Evolutionary conservation across 164 flowering plant genomes (phyloP).

Genomic region (Liquidambar formosana): DNA sequence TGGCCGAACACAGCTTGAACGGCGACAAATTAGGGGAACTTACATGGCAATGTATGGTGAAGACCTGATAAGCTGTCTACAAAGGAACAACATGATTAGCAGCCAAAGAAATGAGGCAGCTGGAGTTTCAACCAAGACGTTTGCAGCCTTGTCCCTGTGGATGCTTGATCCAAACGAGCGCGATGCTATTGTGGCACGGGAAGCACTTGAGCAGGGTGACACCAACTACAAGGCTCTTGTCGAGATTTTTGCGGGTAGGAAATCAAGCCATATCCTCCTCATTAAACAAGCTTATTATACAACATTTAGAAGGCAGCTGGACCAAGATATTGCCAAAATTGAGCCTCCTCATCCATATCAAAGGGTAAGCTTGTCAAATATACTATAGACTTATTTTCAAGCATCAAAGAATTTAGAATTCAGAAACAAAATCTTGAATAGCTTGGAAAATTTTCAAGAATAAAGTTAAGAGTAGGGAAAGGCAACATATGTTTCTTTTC

Average conservation of each 20-base stretch:
- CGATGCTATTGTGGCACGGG: conserved; percentile 54
- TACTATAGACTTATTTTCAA: background rate
- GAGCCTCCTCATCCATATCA: conserved; percentile 67
- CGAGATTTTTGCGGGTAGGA: conserved; percentile 61
- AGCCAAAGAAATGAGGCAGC: conserved; percentile 27
- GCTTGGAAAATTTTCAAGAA: too few species aligned
- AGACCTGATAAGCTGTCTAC: conserved; percentile 35
- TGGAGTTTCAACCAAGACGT: conserved; percentile 5
- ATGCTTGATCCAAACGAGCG: conserved; percentile 55
- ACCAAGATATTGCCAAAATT: conserved; percentile 53
- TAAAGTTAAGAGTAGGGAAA: too few species aligned
- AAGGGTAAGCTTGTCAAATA: conserved; percentile 35
- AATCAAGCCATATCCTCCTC: conserved; percentile 64
- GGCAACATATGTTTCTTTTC: too few species aligned
- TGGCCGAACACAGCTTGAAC: conserved; percentile 25
- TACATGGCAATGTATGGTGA: conserved; percentile 56
- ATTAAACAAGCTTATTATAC: conserved; percentile 57
- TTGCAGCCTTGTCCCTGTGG: conserved; percentile 38
- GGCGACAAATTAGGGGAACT: conserved; percentile 45
- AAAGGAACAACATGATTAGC: conserved; percentile 1
- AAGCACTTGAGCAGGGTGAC: conserved; percentile 44
- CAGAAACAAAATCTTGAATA: too few species aligned
- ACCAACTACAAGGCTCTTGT: conserved; percentile 46
- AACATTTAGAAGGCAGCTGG: conserved; percentile 49
- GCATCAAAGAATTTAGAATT: too few species aligned